Conservation (phyloP, 1,284 basidiomycete species). For the Leccinum subfulvum region DNA sequence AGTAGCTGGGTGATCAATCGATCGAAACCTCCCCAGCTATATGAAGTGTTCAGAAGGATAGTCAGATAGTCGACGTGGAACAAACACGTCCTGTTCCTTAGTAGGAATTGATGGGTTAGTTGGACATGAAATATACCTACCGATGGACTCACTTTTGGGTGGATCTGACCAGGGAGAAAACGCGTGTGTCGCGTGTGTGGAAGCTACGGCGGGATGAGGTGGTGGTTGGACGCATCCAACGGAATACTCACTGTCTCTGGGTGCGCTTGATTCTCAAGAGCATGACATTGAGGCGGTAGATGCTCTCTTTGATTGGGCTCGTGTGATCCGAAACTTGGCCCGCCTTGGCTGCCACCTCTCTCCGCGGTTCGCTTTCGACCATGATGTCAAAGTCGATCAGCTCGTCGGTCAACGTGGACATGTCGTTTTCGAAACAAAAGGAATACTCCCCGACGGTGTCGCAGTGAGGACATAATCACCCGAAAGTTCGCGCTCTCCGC, state of each 20-base stretch:
- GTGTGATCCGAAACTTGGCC: conserved; percentile 90
- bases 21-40: background rate
- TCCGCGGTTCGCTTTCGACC: conserved; percentile 92
- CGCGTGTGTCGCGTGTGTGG: conserved; percentile 80
- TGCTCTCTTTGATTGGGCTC: conserved; percentile 87
- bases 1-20: background rate
- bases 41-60: no score
- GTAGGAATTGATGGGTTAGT: conserved; percentile 12
- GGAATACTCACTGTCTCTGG: conserved; percentile 77
- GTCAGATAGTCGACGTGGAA: background rate
- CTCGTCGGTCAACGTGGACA: conserved; percentile 87
- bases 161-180: conserved; percentile 76
- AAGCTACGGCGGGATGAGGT: conserved; percentile 47
- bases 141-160: conserved; percentile 62
- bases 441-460: conserved; percentile 93
- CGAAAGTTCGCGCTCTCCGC: conserved; percentile 86
- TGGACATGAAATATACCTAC: conserved; percentile 19
- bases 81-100: background rate
- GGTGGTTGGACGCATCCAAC: background rate
- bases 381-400: conserved; percentile 96
- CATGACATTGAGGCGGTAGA: conserved; percentile 85
- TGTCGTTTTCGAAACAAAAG: conserved; percentile 98
- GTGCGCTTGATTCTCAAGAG: conserved; percentile 84
- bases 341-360: conserved; percentile 77
- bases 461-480: conserved; percentile 98